Base-by-base conservation (phyloP, 148 eudicot genomes). In the Rhododendron kiyosumense region DNA sequence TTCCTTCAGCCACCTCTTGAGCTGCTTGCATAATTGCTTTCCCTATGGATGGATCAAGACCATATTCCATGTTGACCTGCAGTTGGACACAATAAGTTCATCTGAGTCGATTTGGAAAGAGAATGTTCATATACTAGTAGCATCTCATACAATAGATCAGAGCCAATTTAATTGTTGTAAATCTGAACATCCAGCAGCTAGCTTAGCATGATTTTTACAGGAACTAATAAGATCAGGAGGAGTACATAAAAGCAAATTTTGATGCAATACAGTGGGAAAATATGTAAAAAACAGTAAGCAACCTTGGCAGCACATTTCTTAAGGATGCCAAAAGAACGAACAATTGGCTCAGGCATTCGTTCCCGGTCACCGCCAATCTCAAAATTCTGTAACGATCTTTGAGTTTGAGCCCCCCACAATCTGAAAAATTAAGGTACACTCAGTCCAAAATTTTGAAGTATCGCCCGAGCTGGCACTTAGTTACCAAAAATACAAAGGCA, bases 321-420 rank as follows among this genome's bases (percentile, higher is more conserved):
- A 79, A 96, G 93, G 88, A 92, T 91, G 59, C 99, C 99, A 86
- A 96, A 97, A 59, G 98, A 94, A 86, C 96, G 93, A 71, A 97
- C 82, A 32, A 97, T 97, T 75, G 95, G 99, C 89, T 97, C 99
- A 49, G 99, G 99, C 99, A 97, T 97, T 79, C 97, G 92, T 88
- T 97, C 99, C 45, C 98, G 98, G 5, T 97, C 95, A 82, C 99
- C 99, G 30, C 99, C 99, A 88, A 97, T 97, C 59, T 97, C 99
- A 89, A 97, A 97, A 83, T 97, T 97, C 87, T 97, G 99, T 69
- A 97, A 84, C 57, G 99, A 97, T 88, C 99, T 94, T 85, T 97
- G 98, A 78, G 98, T 97, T 90, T 97, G 99, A 90, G 98, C 98
- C 79, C 98, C 99, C 99, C 99, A 97, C 91, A 97, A 89, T 89